phyloP scores from a whole-genome alignment of 805 yeast species.

The Cephaloascus albidus region DNA sequence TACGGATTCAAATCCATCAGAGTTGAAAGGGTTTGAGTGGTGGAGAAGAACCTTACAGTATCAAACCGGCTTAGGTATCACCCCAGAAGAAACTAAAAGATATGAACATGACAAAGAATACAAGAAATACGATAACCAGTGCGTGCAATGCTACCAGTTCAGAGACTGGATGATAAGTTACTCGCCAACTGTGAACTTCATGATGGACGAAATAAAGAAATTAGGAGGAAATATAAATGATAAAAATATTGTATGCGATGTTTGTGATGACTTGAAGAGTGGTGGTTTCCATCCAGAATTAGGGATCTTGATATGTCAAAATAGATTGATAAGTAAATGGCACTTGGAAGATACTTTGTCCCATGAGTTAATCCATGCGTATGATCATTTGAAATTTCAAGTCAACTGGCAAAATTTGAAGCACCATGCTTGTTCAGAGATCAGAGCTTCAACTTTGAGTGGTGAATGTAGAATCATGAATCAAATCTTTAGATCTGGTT shows the following conservation, averaged over 20 bases:
- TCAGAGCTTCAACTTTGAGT: slow-evolving; percentile 83
- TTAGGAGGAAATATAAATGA: slow-evolving; percentile 41
- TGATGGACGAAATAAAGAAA: slow-evolving; percentile 75
- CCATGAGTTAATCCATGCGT: slow-evolving; percentile 90
- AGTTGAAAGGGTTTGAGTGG: slow-evolving; percentile 55
- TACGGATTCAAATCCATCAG: slow-evolving; percentile 4
- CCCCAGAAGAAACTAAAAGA: slow-evolving; percentile 37
- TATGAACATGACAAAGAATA: slow-evolving; percentile 48
- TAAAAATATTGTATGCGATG: slow-evolving; percentile 62
- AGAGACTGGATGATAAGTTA: slow-evolving; percentile 72
- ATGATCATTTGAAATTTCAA: slow-evolving; percentile 80
- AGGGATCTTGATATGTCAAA: slow-evolving; percentile 84
- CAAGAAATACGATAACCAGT: slow-evolving; percentile 39
- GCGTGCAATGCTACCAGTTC: slow-evolving; percentile 63
- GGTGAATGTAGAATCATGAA: slow-evolving; percentile 93
- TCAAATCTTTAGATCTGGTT: slow-evolving; percentile 47
- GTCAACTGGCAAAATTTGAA: slow-evolving; percentile 78
- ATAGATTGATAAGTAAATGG: slow-evolving; percentile 63
- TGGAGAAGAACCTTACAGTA: slow-evolving; percentile 70
- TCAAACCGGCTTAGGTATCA: slow-evolving; percentile 59
- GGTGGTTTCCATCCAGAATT: slow-evolving; percentile 92
- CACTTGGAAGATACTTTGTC: slow-evolving; percentile 86
- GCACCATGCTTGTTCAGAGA: slow-evolving; percentile 97
- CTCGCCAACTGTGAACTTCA: slow-evolving; percentile 80
- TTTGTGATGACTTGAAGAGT: slow-evolving; percentile 70